Evolutionary conservation across 176 grass and related monocot genomes (phyloP).

Genomic region (Tillandsia fasciculata): DNA sequence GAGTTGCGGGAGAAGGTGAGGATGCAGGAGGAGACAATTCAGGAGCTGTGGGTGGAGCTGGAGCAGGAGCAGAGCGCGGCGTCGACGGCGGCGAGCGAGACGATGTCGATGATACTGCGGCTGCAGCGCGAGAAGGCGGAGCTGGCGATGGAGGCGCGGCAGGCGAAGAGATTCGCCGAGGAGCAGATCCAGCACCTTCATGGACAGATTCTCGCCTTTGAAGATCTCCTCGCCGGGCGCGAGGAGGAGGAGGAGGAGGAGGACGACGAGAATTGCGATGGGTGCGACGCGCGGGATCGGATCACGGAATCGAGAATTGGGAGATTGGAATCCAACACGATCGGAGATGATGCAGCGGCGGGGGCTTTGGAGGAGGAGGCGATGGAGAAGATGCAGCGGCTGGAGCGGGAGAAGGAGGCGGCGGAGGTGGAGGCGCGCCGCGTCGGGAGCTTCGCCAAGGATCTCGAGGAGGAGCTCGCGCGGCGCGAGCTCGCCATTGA

Average conservation of each 20-base stretch:
- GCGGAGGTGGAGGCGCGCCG: conserved; percentile 13
- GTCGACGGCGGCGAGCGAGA: conserved; percentile 74
- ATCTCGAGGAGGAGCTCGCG: conserved; percentile 13
- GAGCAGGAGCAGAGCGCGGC: conserved; percentile 82
- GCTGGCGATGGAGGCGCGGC: conserved; percentile 89
- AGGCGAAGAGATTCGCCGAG: conserved; percentile 89
- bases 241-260: not conserved
- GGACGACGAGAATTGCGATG: too few relatives aligned
- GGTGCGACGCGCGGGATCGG: not conserved
- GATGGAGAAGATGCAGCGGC: conserved; percentile 21
- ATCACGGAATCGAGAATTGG: too few relatives aligned
- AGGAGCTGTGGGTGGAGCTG: conserved; percentile 54
- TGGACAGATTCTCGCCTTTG: conserved; percentile 47
- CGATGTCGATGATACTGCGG: conserved; percentile 97
- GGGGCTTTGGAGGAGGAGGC: not conserved
- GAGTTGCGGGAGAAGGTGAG: conserved; percentile 53
- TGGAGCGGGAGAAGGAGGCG: conserved; percentile 16
- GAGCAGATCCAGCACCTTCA: conserved; percentile 88
- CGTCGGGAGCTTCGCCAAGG: conserved; percentile 11
- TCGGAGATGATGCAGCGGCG: conserved; percentile 11
- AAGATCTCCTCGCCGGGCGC: conserved; percentile 32
- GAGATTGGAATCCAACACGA: too few relatives aligned
- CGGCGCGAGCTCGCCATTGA: conserved; percentile 12
- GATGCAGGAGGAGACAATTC: conserved; percentile 42
- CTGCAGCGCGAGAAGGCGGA: conserved; percentile 95